Conservation (phyloP, 768 basidiomycete genomes). For the Coprinopsis cinerea region DNA sequence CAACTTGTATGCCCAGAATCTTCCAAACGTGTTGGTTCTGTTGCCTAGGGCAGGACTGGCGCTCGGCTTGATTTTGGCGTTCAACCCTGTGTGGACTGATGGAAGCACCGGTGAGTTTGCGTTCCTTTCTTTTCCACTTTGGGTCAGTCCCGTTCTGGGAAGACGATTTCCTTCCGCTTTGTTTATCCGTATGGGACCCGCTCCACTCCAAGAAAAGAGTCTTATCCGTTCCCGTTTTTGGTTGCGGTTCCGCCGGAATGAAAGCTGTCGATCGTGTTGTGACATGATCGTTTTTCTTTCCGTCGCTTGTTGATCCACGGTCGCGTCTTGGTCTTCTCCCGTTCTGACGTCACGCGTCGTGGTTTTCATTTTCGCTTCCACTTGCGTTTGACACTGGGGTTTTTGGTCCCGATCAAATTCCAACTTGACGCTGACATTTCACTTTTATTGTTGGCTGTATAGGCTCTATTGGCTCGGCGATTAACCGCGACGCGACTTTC, state of each 20-base stretch:
- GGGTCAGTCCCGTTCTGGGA: not conserved
- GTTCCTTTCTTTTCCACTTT: not conserved
- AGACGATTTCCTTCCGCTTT: not conserved
- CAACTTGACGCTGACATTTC: not conserved
- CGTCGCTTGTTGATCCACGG: too few relatives aligned
- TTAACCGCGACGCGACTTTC: slow-evolving; percentile 69
- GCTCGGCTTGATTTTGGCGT: slow-evolving; percentile 59
- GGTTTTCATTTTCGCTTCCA: not conserved
- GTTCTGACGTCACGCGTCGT: not conserved
- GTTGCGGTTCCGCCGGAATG: not conserved
- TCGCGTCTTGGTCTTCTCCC: not conserved
- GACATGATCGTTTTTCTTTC: not conserved
- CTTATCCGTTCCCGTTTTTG: not conserved
- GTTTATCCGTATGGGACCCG: not conserved
- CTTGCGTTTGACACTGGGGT: too few relatives aligned
- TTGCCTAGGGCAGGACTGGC: slow-evolving; percentile 77
- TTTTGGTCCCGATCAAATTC: too few relatives aligned
- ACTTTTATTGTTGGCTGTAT: not conserved
- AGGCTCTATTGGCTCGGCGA: slow-evolving; percentile 23
- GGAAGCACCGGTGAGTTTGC: not conserved
- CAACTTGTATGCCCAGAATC: slow-evolving; percentile 80
- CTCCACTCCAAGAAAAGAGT: too few relatives aligned
- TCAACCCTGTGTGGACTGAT: slow-evolving; percentile 2
- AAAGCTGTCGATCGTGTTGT: too few relatives aligned
- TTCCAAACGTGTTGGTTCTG: slow-evolving; percentile 75